Evolutionary conservation across 805 yeast species (phyloP).

Genomic region (Jamesozyma lodderae): DNA sequence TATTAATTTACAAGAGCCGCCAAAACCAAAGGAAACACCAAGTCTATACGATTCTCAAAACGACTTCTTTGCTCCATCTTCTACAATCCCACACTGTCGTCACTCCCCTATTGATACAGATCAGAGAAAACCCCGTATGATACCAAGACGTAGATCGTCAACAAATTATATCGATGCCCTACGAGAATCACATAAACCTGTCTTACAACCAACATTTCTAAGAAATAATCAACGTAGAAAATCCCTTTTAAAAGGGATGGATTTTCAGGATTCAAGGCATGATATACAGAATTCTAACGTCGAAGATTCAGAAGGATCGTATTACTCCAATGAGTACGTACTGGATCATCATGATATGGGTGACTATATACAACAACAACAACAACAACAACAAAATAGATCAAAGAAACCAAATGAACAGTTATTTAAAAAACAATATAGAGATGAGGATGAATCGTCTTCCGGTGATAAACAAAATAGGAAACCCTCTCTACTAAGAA

Average conservation of each 20-base stretch:
- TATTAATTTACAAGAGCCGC: conserved; percentile 17
- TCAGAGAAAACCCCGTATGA: not conserved
- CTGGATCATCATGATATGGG: conserved; percentile 10
- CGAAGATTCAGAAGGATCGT: not conserved
- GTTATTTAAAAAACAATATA: conserved; percentile 2
- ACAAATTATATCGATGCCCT: conserved; percentile 18
- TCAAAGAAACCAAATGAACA: not conserved
- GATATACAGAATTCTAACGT: conserved; percentile 10
- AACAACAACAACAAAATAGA: not conserved
- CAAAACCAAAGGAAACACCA: conserved; percentile 19
- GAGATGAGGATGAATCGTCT: not conserved
- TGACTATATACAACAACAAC: conserved; percentile 4
- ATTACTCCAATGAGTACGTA: not conserved
- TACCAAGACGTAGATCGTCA: conserved; percentile 13
- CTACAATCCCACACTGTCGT: not conserved
- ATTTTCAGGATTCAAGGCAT: conserved; percentile 10
- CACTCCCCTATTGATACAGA: not conserved
- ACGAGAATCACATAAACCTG: not conserved
- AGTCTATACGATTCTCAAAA: conserved; percentile 2
- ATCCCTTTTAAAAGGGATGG: conserved; percentile 6
- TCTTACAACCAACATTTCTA: not conserved
- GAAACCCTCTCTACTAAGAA: conserved; percentile 7
- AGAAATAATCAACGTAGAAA: conserved; percentile 3
- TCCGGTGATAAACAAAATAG: not conserved
- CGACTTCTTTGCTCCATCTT: not conserved